Conservation (phyloP, 352 stramenopile genomes). For the Globisporangium okanoganense region DNA sequence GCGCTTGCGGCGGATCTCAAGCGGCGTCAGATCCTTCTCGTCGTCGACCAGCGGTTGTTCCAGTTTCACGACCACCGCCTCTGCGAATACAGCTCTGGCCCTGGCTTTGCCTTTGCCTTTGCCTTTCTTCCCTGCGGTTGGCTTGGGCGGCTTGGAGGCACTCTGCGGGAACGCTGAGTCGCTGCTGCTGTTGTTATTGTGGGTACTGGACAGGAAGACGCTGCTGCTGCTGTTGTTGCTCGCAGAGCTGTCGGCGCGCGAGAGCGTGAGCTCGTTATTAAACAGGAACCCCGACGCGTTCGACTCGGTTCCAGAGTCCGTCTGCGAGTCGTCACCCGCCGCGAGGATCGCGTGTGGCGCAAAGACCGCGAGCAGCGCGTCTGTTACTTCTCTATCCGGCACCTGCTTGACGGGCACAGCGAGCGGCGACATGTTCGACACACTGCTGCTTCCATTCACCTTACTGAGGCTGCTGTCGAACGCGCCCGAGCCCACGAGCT, state of each 20-base stretch:
- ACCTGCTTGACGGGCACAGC: conserved; percentile 20
- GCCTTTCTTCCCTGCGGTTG: conserved; percentile 8
- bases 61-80: neutral
- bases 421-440: conserved; percentile 10
- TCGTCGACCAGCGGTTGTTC: conserved; percentile 17
- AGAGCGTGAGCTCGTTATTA: neutral
- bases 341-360: conserved; percentile 20
- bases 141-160: neutral
- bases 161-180: neutral
- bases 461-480: neutral
- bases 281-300: conserved; percentile 1
- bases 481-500: neutral
- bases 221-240: conserved; percentile 9
- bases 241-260: neutral
- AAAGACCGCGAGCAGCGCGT: conserved; percentile 22
- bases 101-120: neutral
- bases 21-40: conserved; percentile 34
- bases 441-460: neutral
- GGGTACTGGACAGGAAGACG: neutral
- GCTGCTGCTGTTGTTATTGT: neutral
- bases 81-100: neutral
- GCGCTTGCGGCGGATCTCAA: conserved; percentile 48
- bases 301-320: conserved; percentile 19
- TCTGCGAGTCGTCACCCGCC: conserved; percentile 23
- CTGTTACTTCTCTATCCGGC: conserved; percentile 21